phyloP scores from a whole-genome alignment of 352 stramenopile species.

The Globisporangium cederbergense region DNA sequence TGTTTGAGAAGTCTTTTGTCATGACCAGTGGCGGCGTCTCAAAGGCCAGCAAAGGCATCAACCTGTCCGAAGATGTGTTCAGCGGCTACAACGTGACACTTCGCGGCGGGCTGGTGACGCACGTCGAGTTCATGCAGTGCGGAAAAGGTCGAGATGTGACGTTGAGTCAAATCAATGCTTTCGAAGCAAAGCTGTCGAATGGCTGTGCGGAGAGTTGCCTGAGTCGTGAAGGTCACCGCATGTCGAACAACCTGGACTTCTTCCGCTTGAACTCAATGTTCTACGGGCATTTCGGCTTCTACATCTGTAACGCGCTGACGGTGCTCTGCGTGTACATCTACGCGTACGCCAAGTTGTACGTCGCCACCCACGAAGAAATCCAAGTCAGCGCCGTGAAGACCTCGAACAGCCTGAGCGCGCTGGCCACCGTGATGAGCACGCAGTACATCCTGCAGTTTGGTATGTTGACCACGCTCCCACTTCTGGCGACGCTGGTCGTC shows the following conservation, averaged over 20 bases:
- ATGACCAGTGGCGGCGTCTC: slow-evolving; percentile 82
- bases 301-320: slow-evolving; percentile 87
- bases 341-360: slow-evolving; percentile 82
- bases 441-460: slow-evolving; percentile 87
- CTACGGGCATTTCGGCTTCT: slow-evolving; percentile 86
- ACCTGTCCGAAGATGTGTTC: slow-evolving; percentile 89
- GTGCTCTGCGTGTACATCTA: slow-evolving; percentile 86
- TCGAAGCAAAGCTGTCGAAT: slow-evolving; percentile 87
- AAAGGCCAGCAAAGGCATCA: slow-evolving; percentile 87
- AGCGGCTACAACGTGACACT: slow-evolving; percentile 84
- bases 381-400: slow-evolving; percentile 53
- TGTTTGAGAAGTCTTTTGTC: slow-evolving; percentile 86
- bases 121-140: slow-evolving; percentile 89
- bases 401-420: slow-evolving; percentile 53
- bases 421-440: slow-evolving; percentile 79
- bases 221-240: slow-evolving; percentile 76
- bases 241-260: slow-evolving; percentile 80
- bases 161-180: slow-evolving; percentile 86
- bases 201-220: slow-evolving; percentile 77
- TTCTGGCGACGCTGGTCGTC: slow-evolving; percentile 75
- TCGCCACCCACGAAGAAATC: slow-evolving; percentile 67
- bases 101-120: slow-evolving; percentile 72
- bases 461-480: slow-evolving; percentile 76
- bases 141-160: slow-evolving; percentile 86
- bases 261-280: slow-evolving; percentile 89